phyloP scores from a whole-genome alignment of 2,329 filamentous ascomycete species.

The Calonectria pteridis region DNA sequence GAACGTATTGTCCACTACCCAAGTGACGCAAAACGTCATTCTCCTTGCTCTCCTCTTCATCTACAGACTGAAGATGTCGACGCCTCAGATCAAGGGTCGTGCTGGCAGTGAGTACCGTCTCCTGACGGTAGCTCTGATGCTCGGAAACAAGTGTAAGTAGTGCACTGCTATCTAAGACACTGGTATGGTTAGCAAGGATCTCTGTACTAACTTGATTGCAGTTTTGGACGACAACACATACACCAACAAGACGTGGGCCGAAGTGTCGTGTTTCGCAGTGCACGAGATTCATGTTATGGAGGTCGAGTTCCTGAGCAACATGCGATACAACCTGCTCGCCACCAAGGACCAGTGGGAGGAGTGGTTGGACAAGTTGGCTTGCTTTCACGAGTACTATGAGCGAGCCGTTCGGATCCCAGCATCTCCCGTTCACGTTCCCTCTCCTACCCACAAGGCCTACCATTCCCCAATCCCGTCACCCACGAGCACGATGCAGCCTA shows the following conservation, averaged over 20 bases:
- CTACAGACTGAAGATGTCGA: conserved; percentile 90
- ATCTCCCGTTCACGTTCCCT: conserved; percentile 57
- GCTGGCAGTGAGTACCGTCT: conserved; percentile 93
- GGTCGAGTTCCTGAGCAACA: conserved; percentile 99
- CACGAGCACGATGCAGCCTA: conserved; percentile 50
- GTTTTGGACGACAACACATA: conserved; percentile 98
- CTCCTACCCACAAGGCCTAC: conserved; percentile 54
- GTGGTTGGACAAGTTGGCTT: conserved; percentile 86
- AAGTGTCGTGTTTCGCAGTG: conserved; percentile 94
- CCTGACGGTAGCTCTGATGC: conserved; percentile 94
- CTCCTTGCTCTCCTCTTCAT: conserved; percentile 91
- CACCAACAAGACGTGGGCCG: conserved; percentile 99
- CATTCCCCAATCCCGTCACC: conserved; percentile 65
- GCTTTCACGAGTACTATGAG: conserved; percentile 87
- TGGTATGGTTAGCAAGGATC: not conserved
- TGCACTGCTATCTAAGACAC: not conserved
- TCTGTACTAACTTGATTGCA: conserved; percentile 53
- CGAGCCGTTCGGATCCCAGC: conserved; percentile 66
- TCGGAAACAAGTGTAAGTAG: conserved; percentile 91
- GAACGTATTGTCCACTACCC: conserved; percentile 90
- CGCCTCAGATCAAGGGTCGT: conserved; percentile 89
- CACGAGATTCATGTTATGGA: conserved; percentile 99
- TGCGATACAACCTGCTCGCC: conserved; percentile 92
- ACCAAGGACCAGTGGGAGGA: conserved; percentile 88
- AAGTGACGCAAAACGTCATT: conserved; percentile 96